A percentile compares a stretch with the other conserved stretches of the same genome.
These are phyloP conservation scores for Cladosporium sp. DNA, from an alignment of 2,329 filamentous ascomycete species.

Conservation along the genomic window DNA sequence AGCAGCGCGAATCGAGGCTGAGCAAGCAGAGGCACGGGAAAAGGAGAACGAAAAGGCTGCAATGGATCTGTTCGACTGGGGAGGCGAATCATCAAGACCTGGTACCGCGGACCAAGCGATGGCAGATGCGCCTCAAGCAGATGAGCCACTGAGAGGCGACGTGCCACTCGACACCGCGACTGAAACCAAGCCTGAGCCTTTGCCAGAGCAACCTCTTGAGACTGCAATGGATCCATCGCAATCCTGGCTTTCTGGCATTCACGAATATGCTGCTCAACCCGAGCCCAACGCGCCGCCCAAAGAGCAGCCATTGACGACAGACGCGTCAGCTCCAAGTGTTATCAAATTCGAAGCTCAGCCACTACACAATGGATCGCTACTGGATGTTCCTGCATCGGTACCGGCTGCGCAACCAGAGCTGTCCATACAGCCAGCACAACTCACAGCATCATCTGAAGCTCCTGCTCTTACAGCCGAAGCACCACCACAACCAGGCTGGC, in stretches of 20 bases:
- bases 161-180: not conserved
- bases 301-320: conserved; percentile 24
- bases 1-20: conserved; percentile 21
- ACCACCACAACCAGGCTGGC: conserved; percentile 15
- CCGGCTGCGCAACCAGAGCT: not conserved
- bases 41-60: conserved; percentile 16
- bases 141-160: conserved; percentile 5
- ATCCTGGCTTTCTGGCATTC: conserved; percentile 48
- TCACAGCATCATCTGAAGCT: not conserved
- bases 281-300: not conserved
- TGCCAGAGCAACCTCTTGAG: not conserved
- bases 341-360: not conserved
- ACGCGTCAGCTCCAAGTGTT: conserved; percentile 22
- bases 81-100: conserved; percentile 17
- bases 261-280: conserved; percentile 39
- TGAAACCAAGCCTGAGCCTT: not conserved
- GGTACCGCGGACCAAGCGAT: conserved; percentile 14
- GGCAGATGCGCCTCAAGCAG: conserved; percentile 4
- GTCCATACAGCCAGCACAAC: conserved; percentile 14
- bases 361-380: conserved; percentile 20
- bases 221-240: conserved; percentile 21
- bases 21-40: conserved; percentile 15
- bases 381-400: not conserved
- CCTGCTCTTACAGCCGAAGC: not conserved
- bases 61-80: conserved; percentile 15